phyloP scores from a whole-genome alignment of 768 basidiomycete species.

The Sarcodon aspratus region DNA sequence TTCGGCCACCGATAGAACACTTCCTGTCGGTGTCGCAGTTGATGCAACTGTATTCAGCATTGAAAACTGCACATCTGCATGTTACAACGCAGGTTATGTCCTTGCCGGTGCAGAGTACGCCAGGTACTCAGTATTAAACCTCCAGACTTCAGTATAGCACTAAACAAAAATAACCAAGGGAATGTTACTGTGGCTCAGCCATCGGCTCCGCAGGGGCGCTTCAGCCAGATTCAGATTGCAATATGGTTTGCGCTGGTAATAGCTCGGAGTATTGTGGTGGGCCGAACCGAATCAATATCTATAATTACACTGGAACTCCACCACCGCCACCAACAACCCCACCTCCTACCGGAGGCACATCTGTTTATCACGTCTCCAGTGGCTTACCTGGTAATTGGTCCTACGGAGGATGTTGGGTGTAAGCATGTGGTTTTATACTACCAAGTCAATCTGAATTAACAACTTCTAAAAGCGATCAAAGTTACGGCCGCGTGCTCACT shows the following conservation, averaged over 20 bases:
- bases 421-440: not conserved
- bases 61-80: slow-evolving; percentile 48
- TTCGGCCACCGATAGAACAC: slow-evolving; percentile 18
- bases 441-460: not conserved
- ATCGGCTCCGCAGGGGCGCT: slow-evolving; percentile 36
- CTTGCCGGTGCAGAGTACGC: slow-evolving; percentile 29
- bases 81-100: slow-evolving; percentile 40
- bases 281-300: slow-evolving; percentile 48
- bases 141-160: slow-evolving; percentile 9
- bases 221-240: slow-evolving; percentile 41
- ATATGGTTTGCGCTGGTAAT: slow-evolving; percentile 57
- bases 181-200: slow-evolving; percentile 1
- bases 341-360: slow-evolving; percentile 10
- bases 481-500: slow-evolving; percentile 48
- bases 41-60: slow-evolving; percentile 37
- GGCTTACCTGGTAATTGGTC: slow-evolving; percentile 47
- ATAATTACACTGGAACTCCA: slow-evolving; percentile 58
- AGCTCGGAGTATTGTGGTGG: slow-evolving; percentile 63
- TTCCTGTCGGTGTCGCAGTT: slow-evolving; percentile 17
- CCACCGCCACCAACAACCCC: slow-evolving; percentile 19
- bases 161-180: not conserved
- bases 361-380: slow-evolving; percentile 33
- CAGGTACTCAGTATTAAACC: slow-evolving; percentile 37
- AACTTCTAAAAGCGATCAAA: slow-evolving; percentile 33
- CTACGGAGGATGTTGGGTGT: slow-evolving; percentile 59